Base-by-base conservation (phyloP, 257 asterid species). In the Solanum lignicaule region DNA sequence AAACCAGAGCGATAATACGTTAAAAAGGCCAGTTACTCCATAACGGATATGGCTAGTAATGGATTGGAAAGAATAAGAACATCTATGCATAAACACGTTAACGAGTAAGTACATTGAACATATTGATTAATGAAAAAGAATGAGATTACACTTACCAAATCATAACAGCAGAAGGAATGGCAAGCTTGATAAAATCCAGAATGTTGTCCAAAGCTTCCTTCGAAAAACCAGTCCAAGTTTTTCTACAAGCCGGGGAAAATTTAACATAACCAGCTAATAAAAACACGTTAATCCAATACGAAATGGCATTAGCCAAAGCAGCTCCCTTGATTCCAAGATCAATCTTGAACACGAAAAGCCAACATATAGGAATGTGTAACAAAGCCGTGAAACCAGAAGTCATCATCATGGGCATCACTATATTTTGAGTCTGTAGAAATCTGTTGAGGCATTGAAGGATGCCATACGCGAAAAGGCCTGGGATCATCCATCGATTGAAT, bases 161-260 rank as follows among this genome's bases (percentile, higher is more conserved):
- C 96, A 95, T 94, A 27, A 92, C 71, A 43, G 98, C 93, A 4
- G 97, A 95, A 91, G 98, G 94, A 90, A 95, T 71, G 25, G 95
- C 94, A 36, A 94, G 95, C 90, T 87, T 91, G 60, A 93, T 84
- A 88, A 91, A 94, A 78, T 89, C 62, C 21, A 89, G 71, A 31
- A 91, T 2, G 78, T 91, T 91, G 15, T 65, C 18, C 4, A 90
- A 89, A 10, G 95, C 95, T 84, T 94, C 95, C 75, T 85, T 90
- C 3, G 95, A 92, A 79, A 94, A 91, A 83, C 95, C 96, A 25
- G 88, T 90, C 91, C 92, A 94, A 83, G 92, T 90, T 43, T 90
- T 71, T 60, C 87, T 78, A 88, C 92, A 93, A 9, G 91, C 83
- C 10, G 92, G 41, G 69, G 95, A 93, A 68, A 93, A 88, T 89